A percentile compares a stretch with the other conserved stretches of the same genome.
phyloP scores from a whole-genome alignment of 2,329 filamentous ascomycete species.

The Sordariomycetes sp. region DNA sequence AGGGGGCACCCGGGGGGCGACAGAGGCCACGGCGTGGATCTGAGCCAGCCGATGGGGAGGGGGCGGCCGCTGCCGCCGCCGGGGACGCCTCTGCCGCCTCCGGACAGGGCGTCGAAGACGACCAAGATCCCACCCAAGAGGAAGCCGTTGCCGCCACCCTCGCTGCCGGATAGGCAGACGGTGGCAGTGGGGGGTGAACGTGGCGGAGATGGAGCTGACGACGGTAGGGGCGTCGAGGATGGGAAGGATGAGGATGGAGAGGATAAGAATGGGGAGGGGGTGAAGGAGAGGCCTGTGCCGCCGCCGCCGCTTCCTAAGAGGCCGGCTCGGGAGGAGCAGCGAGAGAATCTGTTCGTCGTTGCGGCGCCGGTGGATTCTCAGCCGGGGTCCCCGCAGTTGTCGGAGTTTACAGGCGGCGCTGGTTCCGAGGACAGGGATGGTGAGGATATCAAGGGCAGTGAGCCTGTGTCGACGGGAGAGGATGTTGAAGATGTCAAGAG shows the following conservation, averaged over 20 bases:
- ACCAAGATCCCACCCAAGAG: conserved; percentile 49
- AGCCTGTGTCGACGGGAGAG: not conserved
- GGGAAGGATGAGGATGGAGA: conserved; percentile 15
- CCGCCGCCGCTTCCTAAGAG: conserved; percentile 39
- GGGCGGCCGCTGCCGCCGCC: conserved; percentile 75
- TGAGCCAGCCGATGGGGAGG: conserved; percentile 65
- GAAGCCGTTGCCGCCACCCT: conserved; percentile 45
- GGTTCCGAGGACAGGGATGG: not conserved
- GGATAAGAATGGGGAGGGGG: conserved; percentile 2
- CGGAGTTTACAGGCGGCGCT: not conserved
- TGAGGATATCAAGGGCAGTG: not conserved
- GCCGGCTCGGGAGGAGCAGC: conserved; percentile 23
- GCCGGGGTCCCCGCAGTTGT: conserved; percentile 33
- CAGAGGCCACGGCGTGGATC: conserved; percentile 22
- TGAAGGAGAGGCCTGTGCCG: not conserved
- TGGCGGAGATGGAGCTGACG: conserved; percentile 9
- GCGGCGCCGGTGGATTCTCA: conserved; percentile 54
- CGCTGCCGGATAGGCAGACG: not conserved
- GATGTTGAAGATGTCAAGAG: not conserved
- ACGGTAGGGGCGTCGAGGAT: conserved; percentile 9
- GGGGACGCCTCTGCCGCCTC: conserved; percentile 65
- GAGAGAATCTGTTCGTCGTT: conserved; percentile 51
- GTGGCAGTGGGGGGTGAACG: conserved; percentile 7
- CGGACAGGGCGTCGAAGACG: conserved; percentile 48
- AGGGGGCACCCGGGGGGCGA: not conserved